Evolutionary conservation across 768 basidiomycete genomes (phyloP), one percentile per base, ranked within the genome.

Genomic region (Infundibulicybe gibba): DNA sequence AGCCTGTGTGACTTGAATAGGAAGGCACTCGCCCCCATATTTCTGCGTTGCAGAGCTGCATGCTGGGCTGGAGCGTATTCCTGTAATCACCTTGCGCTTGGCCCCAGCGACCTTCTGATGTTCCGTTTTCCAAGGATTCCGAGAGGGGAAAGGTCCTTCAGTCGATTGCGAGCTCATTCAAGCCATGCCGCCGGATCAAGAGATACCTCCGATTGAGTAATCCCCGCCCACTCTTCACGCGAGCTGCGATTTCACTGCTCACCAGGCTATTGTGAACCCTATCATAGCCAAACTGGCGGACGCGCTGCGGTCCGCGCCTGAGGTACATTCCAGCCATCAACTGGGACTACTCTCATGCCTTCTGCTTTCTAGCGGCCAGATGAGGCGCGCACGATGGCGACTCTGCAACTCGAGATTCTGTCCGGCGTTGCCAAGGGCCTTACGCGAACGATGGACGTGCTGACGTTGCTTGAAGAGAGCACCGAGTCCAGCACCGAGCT

Each of bases 131-230:
- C 17, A 54, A 89, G 85, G 88, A 90, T 54, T 81, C 84, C 16
- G 93, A 95, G 64, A 89, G 88, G 66, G 80, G 82, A 54, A 97
- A 94, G 65, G 90, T 97, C 1, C 69, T 97, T 39, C 89, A 97
- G 60, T 90, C 88, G 0, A 94, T 97, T 43, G 83, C 91, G 1
- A 95, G 93, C 52, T 97, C 3, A 88, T 97, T 30, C 90, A 97
- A 57, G 94, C 94, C 0, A 65, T 97, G 41, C 85, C 90, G 0
- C 83, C 90, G 0, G 70, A 70, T 35, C 86, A 92, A 37, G 88
- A 81, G 47, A 84, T 95, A 20, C 75, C 81, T 0, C 88, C 92
- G 0, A 75, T 94, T 17, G 80, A 86, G 88, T 87, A 43, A 16
- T 14, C 40, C 32, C 9, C 33, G 8, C n/a, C 10, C 10, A 38